Conservation (phyloP, 2,329 filamentous ascomycete genomes). For the Emmonsia crescens region DNA sequence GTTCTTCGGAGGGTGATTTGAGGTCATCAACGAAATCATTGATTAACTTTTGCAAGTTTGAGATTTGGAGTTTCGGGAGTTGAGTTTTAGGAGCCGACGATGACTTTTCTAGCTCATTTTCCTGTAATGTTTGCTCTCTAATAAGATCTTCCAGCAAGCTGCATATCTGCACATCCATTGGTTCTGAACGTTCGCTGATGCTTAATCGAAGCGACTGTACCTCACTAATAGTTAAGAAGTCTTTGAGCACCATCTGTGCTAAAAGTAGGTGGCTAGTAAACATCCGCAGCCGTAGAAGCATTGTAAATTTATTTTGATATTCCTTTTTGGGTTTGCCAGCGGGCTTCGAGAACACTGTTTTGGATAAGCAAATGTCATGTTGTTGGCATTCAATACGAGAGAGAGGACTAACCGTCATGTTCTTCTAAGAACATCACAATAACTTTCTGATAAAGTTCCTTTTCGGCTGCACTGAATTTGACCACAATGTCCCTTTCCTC, state of each 20-base stretch:
- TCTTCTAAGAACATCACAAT: conserved; percentile 28
- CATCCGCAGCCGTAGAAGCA: conserved; percentile 43
- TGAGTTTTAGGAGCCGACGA: neutral
- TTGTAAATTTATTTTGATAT: conserved; percentile 24
- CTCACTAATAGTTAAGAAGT: conserved; percentile 36
- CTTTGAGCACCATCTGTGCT: conserved; percentile 35
- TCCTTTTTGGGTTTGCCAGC: neutral
- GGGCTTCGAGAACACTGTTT: neutral
- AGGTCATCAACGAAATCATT: neutral
- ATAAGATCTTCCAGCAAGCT: neutral
- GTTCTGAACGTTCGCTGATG: conserved; percentile 16
- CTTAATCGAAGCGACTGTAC: conserved; percentile 34
- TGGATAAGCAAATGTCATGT: neutral
- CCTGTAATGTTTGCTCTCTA: neutral
- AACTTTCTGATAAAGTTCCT: conserved; percentile 44
- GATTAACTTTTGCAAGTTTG: neutral
- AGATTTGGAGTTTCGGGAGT: neutral
- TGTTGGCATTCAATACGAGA: neutral
- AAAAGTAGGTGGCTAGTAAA: conserved; percentile 41
- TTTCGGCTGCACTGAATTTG: conserved; percentile 43
- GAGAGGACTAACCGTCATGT: neutral
- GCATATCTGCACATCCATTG: conserved; percentile 18
- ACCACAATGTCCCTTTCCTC: conserved; percentile 33
- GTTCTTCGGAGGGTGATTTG: conserved; percentile 2
- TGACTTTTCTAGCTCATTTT: neutral